phyloP scores from a whole-genome alignment of 371 early-diverging fungal species.

The Saksenaea oblongispora region DNA sequence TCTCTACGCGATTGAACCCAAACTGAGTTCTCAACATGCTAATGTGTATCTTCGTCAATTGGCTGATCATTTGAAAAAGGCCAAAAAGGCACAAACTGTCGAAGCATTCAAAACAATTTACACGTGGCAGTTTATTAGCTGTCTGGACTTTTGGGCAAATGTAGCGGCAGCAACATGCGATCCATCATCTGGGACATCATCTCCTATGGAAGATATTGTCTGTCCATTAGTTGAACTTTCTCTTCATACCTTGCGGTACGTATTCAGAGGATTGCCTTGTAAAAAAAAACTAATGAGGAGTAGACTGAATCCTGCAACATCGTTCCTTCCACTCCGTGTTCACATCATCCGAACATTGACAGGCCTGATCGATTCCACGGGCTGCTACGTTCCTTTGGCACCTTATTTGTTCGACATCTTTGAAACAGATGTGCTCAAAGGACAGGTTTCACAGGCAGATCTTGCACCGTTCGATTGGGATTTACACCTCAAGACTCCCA shows the following conservation, averaged over 20 bases:
- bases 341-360: conserved; percentile 77
- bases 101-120: conserved; percentile 85
- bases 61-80: conserved; percentile 84
- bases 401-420: conserved; percentile 64
- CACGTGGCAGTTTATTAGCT: conserved; percentile 93
- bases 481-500: conserved; percentile 75
- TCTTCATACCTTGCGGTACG: conserved; percentile 31
- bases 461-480: conserved; percentile 71
- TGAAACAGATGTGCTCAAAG: conserved; percentile 50
- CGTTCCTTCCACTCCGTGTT: conserved; percentile 89
- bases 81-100: conserved; percentile 77
- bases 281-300: not conserved
- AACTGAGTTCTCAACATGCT: conserved; percentile 81
- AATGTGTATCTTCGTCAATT: conserved; percentile 90
- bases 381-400: conserved; percentile 47
- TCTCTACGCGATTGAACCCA: conserved; percentile 72
- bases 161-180: conserved; percentile 73
- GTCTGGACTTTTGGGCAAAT: conserved; percentile 85
- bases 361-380: conserved; percentile 60
- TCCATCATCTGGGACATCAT: conserved; percentile 25
- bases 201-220: conserved; percentile 40
- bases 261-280: not conserved
- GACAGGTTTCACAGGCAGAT: conserved; percentile 49
- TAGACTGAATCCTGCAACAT: conserved; percentile 81
- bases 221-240: conserved; percentile 39